These are phyloP conservation scores for Brettanomyces sp. DNA, from an alignment of 805 yeast genomes.

Conservation along the genomic window DNA sequence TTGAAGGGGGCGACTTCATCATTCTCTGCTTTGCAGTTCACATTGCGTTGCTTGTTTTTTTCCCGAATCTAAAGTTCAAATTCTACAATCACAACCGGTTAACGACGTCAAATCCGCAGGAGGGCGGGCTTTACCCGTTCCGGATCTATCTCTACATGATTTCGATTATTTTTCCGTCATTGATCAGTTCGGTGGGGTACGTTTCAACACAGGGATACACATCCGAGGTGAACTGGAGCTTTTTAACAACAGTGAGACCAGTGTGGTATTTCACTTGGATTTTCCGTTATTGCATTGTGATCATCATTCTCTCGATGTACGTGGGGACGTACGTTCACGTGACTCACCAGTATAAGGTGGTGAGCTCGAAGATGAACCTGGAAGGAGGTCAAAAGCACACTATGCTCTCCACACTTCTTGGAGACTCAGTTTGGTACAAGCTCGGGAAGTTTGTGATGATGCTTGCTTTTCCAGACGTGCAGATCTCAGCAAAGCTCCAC, in stretches of 20 bases:
- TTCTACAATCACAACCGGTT: not conserved
- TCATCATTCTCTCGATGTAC: slow-evolving; percentile 56
- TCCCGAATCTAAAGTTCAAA: slow-evolving; percentile 35
- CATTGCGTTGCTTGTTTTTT: slow-evolving; percentile 63
- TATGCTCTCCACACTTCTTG: slow-evolving; percentile 7
- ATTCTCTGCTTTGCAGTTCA: slow-evolving; percentile 78
- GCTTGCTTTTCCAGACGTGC: slow-evolving; percentile 25
- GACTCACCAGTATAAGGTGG: slow-evolving; percentile 45
- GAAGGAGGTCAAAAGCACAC: slow-evolving; percentile 3
- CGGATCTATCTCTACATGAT: slow-evolving; percentile 49
- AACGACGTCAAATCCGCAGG: slow-evolving; percentile 24
- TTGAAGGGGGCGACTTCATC: slow-evolving; percentile 82
- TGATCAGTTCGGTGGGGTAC: slow-evolving; percentile 67
- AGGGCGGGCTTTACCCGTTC: slow-evolving; percentile 65
- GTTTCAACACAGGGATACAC: slow-evolving; percentile 45
- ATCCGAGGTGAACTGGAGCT: slow-evolving; percentile 69
- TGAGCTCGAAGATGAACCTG: slow-evolving; percentile 33
- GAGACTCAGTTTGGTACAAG: slow-evolving; percentile 25
- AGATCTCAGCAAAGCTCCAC: slow-evolving; percentile 20
- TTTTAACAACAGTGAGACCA: slow-evolving; percentile 58
- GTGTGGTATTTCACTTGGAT: slow-evolving; percentile 79
- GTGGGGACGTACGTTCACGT: slow-evolving; percentile 67
- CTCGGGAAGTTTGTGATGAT: slow-evolving; percentile 16
- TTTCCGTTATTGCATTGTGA: slow-evolving; percentile 61
- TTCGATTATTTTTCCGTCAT: slow-evolving; percentile 51